These are phyloP conservation scores for Fusarium sp. DNA, from an alignment of 2,329 filamentous ascomycete species.

Conservation along the genomic window DNA sequence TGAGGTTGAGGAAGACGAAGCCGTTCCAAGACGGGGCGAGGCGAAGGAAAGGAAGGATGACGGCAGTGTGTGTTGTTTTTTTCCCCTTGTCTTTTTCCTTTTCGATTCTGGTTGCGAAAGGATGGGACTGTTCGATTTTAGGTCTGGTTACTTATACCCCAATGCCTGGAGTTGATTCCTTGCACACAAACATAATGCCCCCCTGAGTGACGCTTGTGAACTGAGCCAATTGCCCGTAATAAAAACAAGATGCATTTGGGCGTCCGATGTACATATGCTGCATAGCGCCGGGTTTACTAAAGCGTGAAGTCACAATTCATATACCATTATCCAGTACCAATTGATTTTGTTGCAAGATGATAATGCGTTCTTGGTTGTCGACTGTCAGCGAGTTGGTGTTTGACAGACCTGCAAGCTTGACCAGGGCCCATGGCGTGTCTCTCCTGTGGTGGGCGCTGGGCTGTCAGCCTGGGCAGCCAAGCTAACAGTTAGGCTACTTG, in stretches of 20 bases:
- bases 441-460: neutral
- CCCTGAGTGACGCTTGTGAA: slow-evolving; percentile 5
- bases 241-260: neutral
- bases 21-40: slow-evolving; percentile 30
- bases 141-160: slow-evolving; percentile 47
- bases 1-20: slow-evolving; percentile 16
- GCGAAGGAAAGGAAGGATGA: slow-evolving; percentile 25
- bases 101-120: slow-evolving; percentile 26
- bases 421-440: neutral
- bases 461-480: neutral
- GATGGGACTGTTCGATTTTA: slow-evolving; percentile 41
- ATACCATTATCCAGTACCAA: neutral
- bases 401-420: slow-evolving; percentile 7
- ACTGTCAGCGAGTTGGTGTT: neutral
- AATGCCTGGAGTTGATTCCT: slow-evolving; percentile 45
- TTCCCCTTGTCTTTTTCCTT: slow-evolving; percentile 20
- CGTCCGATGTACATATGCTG: neutral
- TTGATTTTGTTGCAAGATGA: neutral
- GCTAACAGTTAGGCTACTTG: neutral
- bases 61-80: slow-evolving; percentile 35
- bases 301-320: neutral
- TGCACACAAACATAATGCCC: slow-evolving; percentile 10
- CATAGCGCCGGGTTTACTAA: neutral
- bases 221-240: neutral
- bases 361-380: neutral